Conservation (phyloP, 345 rosid species). For the Citrus hindsii region DNA sequence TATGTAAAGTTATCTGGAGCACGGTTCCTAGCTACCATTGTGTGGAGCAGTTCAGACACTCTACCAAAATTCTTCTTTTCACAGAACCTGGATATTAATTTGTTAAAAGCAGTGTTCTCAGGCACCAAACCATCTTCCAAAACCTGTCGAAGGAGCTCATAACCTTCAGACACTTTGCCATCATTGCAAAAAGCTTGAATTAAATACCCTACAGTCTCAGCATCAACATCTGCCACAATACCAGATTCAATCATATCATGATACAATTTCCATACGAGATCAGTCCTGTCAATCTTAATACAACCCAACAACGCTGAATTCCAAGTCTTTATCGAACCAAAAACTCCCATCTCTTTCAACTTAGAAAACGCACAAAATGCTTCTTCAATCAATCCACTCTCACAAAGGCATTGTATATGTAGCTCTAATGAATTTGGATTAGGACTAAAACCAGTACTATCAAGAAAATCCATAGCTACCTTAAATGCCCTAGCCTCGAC, state of each 20-base stretch:
- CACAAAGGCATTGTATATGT: conserved; percentile 49
- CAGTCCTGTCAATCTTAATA: conserved; percentile 35
- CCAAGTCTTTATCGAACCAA: conserved; percentile 37
- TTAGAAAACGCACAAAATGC: conserved; percentile 32
- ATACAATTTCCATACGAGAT: conserved; percentile 48
- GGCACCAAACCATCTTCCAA: conserved; percentile 41
- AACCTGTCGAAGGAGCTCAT: conserved; percentile 41
- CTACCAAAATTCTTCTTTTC: conserved; percentile 20
- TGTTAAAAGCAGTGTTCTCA: conserved; percentile 25
- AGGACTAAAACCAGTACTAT: conserved; percentile 38
- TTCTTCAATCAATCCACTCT: conserved; percentile 45
- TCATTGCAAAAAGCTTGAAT: conserved; percentile 47
- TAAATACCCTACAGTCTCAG: conserved; percentile 31
- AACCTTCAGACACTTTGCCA: conserved; percentile 35
- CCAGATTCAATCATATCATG: conserved; percentile 37
- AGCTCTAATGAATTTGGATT: conserved; percentile 33
- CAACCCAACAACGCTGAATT: conserved; percentile 47
- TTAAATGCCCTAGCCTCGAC: conserved; percentile 51
- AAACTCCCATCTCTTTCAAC: conserved; percentile 29
- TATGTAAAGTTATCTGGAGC: conserved; percentile 41
- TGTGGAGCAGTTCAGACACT: conserved; percentile 50
- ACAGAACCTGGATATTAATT: conserved; percentile 37
- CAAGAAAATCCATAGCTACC: conserved; percentile 45
- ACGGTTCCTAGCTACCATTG: conserved; percentile 37
- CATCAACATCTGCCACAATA: conserved; percentile 28